Percentiles rank a stretch among this genome's conserved stretches.
phyloP scores from a whole-genome alignment of 164 flowering plant species.

The grape (Vitis vinifera) region DNA sequence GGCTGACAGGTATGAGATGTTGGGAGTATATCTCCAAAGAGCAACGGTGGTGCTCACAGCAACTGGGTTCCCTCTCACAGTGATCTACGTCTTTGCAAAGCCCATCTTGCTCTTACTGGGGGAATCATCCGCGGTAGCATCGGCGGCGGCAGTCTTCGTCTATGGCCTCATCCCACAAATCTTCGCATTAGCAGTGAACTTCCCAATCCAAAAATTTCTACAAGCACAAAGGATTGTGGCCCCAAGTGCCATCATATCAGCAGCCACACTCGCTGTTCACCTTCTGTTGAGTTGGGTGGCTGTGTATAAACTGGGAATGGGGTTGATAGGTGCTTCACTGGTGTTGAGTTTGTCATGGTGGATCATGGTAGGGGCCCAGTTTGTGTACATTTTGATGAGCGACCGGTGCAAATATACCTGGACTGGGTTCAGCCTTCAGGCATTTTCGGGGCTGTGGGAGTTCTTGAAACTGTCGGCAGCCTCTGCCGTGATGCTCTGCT shows the following conservation, averaged over 20 bases:
- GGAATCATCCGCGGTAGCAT: constrained; percentile 30
- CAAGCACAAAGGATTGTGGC: constrained; percentile 53
- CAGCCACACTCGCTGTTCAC: constrained; percentile 35
- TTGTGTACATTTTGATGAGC: constrained; percentile 32
- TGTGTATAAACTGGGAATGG: constrained; percentile 32
- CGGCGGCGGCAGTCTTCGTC: constrained; percentile 39
- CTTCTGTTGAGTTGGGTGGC: constrained; percentile 37
- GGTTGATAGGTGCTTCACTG: constrained; percentile 39
- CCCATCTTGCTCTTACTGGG: constrained; percentile 40
- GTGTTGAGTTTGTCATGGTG: constrained; percentile 50
- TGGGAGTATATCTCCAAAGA: constrained; percentile 46
- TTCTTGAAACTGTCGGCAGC: constrained; percentile 38
- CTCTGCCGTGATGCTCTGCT: constrained; percentile 54
- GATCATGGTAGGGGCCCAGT: constrained; percentile 44
- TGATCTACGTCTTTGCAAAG: constrained; percentile 29
- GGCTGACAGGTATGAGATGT: constrained; percentile 32
- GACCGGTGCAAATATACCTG: constrained; percentile 33
- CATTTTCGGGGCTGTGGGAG: constrained; percentile 40
- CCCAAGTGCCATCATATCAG: constrained; percentile 47
- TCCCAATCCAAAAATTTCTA: constrained; percentile 55
- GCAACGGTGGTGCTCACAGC: constrained; percentile 30
- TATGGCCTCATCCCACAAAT: constrained; percentile 55
- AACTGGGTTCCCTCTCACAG: constrained; percentile 30
- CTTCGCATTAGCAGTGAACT: constrained; percentile 47
- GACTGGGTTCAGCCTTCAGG: constrained; percentile 37